Conservation (phyloP, 2,329 filamentous ascomycete genomes). For the Pyrenophora graminea region DNA sequence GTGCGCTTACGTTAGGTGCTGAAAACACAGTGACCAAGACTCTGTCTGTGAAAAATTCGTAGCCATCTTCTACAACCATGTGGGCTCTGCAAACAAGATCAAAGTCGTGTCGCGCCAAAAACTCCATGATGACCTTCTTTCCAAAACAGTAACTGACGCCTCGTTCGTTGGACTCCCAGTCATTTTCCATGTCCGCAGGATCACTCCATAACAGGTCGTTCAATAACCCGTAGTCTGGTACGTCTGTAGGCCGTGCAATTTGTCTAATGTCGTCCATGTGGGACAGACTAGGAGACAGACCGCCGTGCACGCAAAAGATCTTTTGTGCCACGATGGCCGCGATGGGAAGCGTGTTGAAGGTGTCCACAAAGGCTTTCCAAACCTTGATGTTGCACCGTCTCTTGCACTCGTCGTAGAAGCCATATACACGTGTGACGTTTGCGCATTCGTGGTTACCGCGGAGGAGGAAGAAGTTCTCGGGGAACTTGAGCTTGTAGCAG, state of each 20-base stretch:
- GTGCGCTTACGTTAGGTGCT: conserved; percentile 84
- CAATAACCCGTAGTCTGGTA: conserved; percentile 92
- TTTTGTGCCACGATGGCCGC: conserved; percentile 96
- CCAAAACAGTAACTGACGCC: conserved; percentile 98
- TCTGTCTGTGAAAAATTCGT: conserved; percentile 97
- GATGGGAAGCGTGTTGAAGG: conserved; percentile 93
- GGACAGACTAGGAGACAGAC: conserved; percentile 84
- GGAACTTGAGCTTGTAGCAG: conserved; percentile 99
- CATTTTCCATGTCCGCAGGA: conserved; percentile 94
- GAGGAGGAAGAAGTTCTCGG: conserved; percentile 99
- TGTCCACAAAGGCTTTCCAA: conserved; percentile 97
- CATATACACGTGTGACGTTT: conserved; percentile 98
- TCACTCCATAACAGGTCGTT: conserved; percentile 98
- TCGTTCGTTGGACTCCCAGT: conserved; percentile 97
- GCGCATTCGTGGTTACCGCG: conserved; percentile 99
- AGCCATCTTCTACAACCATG: conserved; percentile 99
- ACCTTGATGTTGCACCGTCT: conserved; percentile 98
- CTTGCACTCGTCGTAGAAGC: conserved; percentile 99
- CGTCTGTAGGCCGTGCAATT: conserved; percentile 93
- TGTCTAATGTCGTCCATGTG: conserved; percentile 99
- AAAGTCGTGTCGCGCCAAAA: conserved; percentile 92
- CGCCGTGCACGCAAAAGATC: conserved; percentile 97
- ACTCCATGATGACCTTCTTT: conserved; percentile 97
- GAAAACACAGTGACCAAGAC: conserved; percentile 97
- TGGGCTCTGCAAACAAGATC: conserved; percentile 96